Percentiles rank a stretch among this genome's conserved stretches.
Evolutionary conservation across 2,329 filamentous ascomycete species (phyloP).

Genomic region (Cytospora schulzeri): DNA sequence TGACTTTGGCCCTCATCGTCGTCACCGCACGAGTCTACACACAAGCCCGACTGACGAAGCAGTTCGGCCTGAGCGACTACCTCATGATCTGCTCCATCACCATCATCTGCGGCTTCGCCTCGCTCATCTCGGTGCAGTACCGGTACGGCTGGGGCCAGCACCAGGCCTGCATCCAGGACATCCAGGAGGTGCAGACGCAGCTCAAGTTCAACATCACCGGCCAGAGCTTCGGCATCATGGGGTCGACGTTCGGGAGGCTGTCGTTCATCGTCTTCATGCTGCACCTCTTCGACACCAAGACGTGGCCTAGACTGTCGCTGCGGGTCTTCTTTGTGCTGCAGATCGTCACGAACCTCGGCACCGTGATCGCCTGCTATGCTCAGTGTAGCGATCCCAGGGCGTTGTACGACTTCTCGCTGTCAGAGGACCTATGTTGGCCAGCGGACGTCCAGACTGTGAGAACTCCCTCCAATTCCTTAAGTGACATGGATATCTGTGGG

Average conservation of each 20-base stretch:
- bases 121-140: conserved; percentile 16
- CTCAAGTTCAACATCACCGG: conserved; percentile 17
- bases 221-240: conserved; percentile 23
- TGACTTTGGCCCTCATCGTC: conserved; percentile 2
- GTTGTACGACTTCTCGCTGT: conserved; percentile 7
- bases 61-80: conserved; percentile 21
- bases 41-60: conserved; percentile 17
- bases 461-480: no score
- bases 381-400: conserved; percentile 22
- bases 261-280: conserved; percentile 22
- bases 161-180: conserved; percentile 11
- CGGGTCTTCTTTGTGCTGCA: conserved; percentile 12
- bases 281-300: conserved; percentile 9
- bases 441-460: conserved; percentile 16
- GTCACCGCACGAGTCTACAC: conserved; percentile 9
- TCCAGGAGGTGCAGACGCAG: conserved; percentile 12
- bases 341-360: conserved; percentile 16
- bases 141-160: conserved; percentile 19
- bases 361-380: conserved; percentile 11
- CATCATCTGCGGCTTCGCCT: conserved; percentile 11
- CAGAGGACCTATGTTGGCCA: conserved; percentile 14
- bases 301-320: conserved; percentile 7
- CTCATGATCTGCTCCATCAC: conserved; percentile 18
- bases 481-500: not conserved
- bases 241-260: conserved; percentile 13